phyloP scores from a whole-genome alignment of 352 stramenopile genomes.

The Paralagenidium karlingii region DNA sequence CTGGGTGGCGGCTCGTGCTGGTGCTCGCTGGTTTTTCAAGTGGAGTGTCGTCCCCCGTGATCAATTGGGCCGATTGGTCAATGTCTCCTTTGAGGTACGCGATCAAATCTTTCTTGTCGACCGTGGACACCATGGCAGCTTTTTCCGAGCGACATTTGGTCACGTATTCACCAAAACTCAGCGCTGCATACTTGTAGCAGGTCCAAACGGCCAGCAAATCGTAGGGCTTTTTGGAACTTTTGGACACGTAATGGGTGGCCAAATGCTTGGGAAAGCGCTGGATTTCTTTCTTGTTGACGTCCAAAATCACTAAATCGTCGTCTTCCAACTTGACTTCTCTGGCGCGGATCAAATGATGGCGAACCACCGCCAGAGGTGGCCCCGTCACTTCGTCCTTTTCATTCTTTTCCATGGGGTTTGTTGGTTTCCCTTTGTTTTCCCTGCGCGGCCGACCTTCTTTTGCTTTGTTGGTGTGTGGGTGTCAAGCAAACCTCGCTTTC shows the following conservation, averaged over 20 bases:
- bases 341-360: constrained; percentile 63
- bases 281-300: constrained; percentile 30
- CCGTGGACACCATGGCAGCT: constrained; percentile 66
- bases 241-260: constrained; percentile 67
- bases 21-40: background rate
- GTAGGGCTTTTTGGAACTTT: constrained; percentile 67
- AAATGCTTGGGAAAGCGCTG: constrained; percentile 44
- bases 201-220: constrained; percentile 69
- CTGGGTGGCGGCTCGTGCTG: background rate
- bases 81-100: constrained; percentile 78
- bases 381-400: too few relatives aligned
- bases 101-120: constrained; percentile 83
- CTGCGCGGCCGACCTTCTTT: too few relatives aligned
- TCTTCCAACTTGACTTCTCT: constrained; percentile 37
- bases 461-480: too few relatives aligned
- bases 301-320: constrained; percentile 45
- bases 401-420: too few relatives aligned
- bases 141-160: constrained; percentile 71
- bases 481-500: too few relatives aligned
- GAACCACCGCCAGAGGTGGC: constrained; percentile 36
- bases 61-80: constrained; percentile 59
- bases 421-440: too few relatives aligned
- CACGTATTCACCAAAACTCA: constrained; percentile 78
- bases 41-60: constrained; percentile 8
- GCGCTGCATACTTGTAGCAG: constrained; percentile 57